Conservation (phyloP, 148 eudicot species). For the Linanthus parryae region DNA sequence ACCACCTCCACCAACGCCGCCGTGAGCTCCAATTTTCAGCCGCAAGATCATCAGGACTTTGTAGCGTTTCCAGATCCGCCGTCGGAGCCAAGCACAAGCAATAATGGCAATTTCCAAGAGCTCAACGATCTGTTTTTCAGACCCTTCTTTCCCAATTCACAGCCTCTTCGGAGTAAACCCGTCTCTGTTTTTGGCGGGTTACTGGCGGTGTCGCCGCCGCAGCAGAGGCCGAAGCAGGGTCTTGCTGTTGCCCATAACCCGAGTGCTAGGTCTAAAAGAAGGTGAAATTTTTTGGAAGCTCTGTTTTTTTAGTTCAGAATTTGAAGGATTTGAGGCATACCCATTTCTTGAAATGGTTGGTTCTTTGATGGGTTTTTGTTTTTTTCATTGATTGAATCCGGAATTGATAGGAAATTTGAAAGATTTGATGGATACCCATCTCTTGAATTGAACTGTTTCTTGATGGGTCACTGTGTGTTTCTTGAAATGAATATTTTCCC, state of each 20-base stretch:
- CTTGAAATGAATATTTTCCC: too few species aligned
- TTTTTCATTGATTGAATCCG: background rate
- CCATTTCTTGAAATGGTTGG: background rate
- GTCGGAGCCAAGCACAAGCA: too few species aligned
- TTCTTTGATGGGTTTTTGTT: background rate
- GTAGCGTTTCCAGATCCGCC: slow-evolving; percentile 29
- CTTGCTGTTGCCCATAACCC: slow-evolving; percentile 7
- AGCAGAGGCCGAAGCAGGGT: slow-evolving; percentile 1
- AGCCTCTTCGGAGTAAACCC: slow-evolving; percentile 14
- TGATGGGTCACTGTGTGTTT: too few species aligned
- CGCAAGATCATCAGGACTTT: slow-evolving; percentile 11
- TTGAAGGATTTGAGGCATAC: background rate
- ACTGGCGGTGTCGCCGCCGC: slow-evolving; percentile 20
- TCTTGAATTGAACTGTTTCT: too few species aligned
- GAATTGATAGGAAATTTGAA: too few species aligned
- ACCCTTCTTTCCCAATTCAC: slow-evolving; percentile 26
- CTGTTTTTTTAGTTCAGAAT: background rate
- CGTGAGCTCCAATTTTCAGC: background rate
- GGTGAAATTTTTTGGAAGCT: slow-evolving; percentile 25
- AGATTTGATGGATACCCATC: too few species aligned
- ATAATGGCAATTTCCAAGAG: slow-evolving; percentile 18
- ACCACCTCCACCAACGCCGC: slow-evolving; percentile 17
- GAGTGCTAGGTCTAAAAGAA: slow-evolving; percentile 56
- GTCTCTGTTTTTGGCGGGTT: slow-evolving; percentile 30
- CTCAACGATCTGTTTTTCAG: slow-evolving; percentile 36